Percentiles rank a stretch among this genome's conserved stretches.
phyloP scores from a whole-genome alignment of 2,329 filamentous ascomycete genomes.

The Myrmaecium sp. region DNA sequence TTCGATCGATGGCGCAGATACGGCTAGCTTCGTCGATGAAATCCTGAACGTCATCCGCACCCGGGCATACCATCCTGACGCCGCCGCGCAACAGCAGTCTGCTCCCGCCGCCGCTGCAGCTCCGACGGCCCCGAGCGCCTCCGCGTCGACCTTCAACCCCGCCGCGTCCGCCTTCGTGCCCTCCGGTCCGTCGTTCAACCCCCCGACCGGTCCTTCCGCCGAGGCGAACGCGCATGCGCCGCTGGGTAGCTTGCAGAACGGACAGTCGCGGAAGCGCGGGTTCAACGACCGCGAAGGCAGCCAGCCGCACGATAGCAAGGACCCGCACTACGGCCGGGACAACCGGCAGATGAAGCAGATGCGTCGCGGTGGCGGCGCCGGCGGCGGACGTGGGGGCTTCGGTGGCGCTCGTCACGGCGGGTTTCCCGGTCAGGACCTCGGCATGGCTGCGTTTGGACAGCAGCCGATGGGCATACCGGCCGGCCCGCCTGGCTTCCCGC shows the following conservation, averaged over 20 bases:
- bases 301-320: slow-evolving; percentile 20
- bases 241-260: slow-evolving; percentile 6
- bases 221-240: slow-evolving; percentile 7
- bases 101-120: slow-evolving; percentile 10
- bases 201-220: slow-evolving; percentile 8
- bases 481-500: slow-evolving; percentile 28
- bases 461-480: slow-evolving; percentile 25
- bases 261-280: slow-evolving; percentile 35
- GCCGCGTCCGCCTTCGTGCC: slow-evolving; percentile 11
- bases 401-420: slow-evolving; percentile 7
- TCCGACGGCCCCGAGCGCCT: slow-evolving; percentile 8
- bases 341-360: slow-evolving; percentile 40
- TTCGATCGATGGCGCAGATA: slow-evolving; percentile 24
- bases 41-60: slow-evolving; percentile 49
- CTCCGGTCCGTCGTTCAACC: slow-evolving; percentile 11
- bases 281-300: slow-evolving; percentile 38
- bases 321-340: slow-evolving; percentile 19
- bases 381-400: slow-evolving; percentile 21
- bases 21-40: slow-evolving; percentile 49
- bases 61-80: slow-evolving; percentile 26
- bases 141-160: slow-evolving; percentile 9
- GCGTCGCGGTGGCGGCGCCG: slow-evolving; percentile 29
- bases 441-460: slow-evolving; percentile 4
- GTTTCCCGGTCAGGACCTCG: slow-evolving; percentile 4
- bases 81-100: slow-evolving; percentile 11